A percentile compares a stretch with the other conserved stretches of the same genome.
Evolutionary conservation across 257 asterid genomes (phyloP).

Genomic region (Echites panduratus): DNA sequence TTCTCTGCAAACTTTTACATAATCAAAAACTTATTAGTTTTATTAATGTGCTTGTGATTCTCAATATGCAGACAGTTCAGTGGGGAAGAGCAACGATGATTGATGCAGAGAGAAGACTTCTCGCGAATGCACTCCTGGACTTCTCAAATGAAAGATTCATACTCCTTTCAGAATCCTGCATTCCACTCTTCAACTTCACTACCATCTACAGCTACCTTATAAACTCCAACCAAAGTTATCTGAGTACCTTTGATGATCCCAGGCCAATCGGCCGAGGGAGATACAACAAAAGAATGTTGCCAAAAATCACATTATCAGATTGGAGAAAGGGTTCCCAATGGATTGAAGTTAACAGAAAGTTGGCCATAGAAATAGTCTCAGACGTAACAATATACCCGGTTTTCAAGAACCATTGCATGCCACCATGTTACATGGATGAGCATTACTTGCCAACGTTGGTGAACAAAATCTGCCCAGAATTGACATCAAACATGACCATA

Average conservation of each 20-base stretch:
- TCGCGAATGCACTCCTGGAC: conserved; percentile 72
- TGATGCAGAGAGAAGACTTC: conserved; percentile 66
- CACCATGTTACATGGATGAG: conserved; percentile 90
- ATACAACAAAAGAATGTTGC: conserved; percentile 60
- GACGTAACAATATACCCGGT: conserved; percentile 48
- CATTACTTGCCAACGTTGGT: conserved; percentile 76
- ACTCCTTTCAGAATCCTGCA: conserved; percentile 70
- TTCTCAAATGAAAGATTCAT: conserved; percentile 60
- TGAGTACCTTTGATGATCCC: conserved; percentile 54
- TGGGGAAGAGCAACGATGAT: conserved; percentile 75
- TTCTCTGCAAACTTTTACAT: neutral
- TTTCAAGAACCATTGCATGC: conserved; percentile 50
- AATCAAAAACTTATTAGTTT: neutral
- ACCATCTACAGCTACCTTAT: conserved; percentile 51
- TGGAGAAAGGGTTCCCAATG: conserved; percentile 87
- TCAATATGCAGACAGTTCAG: conserved; percentile 37
- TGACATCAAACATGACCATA: conserved; percentile 49
- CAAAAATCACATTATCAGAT: conserved; percentile 33
- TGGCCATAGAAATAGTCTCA: conserved; percentile 46
- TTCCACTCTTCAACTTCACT: conserved; percentile 65
- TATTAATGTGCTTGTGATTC: neutral
- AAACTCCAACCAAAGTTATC: conserved; percentile 48
- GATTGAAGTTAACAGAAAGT: conserved; percentile 52
- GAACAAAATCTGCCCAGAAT: conserved; percentile 39
- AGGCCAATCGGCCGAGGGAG: conserved; percentile 58